Evolutionary conservation across 2,329 filamentous ascomycete genomes (phyloP).

Genomic region (Scortechinia acanthostroma): DNA sequence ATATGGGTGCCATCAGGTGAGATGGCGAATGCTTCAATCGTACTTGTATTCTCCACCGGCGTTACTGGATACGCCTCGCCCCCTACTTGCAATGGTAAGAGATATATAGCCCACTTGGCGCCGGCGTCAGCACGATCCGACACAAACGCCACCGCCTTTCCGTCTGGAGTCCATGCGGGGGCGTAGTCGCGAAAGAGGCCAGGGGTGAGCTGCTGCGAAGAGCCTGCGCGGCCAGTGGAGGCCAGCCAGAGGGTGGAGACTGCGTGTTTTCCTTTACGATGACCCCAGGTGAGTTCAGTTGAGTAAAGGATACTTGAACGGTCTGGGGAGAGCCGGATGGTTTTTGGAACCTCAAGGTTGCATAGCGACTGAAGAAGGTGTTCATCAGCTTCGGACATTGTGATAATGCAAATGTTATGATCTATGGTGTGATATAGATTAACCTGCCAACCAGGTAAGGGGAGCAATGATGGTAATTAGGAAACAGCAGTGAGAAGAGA

Average conservation of each 20-base stretch:
- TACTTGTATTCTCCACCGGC: slow-evolving; percentile 11
- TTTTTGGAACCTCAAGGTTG: not conserved
- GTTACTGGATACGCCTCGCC: slow-evolving; percentile 15
- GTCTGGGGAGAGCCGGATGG: not conserved
- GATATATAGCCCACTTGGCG: slow-evolving; percentile 17
- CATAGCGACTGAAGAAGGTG: not conserved
- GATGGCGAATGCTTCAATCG: slow-evolving; percentile 14
- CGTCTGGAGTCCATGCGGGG: slow-evolving; percentile 13
- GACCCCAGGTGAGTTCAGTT: not conserved
- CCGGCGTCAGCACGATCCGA: slow-evolving; percentile 19
- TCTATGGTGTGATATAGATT: too few species aligned
- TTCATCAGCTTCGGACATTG: too few species aligned
- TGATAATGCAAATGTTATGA: too few species aligned
- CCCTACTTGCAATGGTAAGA: slow-evolving; percentile 9
- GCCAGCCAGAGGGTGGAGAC: not conserved
- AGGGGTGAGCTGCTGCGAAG: not conserved
- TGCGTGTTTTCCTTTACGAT: not conserved
- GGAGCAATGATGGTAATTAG: too few species aligned
- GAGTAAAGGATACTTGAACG: not conserved
- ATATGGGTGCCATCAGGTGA: slow-evolving; percentile 21
- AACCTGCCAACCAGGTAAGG: too few species aligned
- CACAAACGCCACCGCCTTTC: slow-evolving; percentile 17
- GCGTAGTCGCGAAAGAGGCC: not conserved
- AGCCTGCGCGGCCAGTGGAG: not conserved
- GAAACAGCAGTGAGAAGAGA: too few species aligned